Conservation (phyloP, 2,329 filamentous ascomycete genomes). For the Lomentospora prolificans region DNA sequence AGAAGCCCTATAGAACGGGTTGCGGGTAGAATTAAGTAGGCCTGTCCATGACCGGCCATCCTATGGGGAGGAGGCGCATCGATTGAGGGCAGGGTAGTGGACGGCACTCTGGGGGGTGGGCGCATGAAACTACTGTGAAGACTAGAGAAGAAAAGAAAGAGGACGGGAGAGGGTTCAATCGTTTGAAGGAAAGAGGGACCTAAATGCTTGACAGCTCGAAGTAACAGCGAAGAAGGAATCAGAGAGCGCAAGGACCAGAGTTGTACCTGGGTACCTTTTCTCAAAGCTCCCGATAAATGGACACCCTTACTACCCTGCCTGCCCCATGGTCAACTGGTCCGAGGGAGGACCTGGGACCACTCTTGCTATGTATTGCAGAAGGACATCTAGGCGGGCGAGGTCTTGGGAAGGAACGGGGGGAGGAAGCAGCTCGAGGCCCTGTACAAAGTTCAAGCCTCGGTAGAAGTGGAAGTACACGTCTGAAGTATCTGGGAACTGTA, state of each 20-base stretch:
- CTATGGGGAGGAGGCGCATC: background rate
- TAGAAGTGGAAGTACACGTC: background rate
- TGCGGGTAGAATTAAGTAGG: background rate
- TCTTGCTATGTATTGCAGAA: background rate
- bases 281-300: background rate
- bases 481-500: background rate
- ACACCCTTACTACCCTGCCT: background rate
- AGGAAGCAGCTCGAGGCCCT: background rate
- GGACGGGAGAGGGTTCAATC: background rate
- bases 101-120: background rate
- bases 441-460: background rate
- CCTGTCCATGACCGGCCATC: background rate
- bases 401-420: background rate
- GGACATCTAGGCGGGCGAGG: background rate
- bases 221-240: background rate
- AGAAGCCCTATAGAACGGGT: conserved; percentile 1
- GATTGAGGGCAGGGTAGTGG: background rate
- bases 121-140: background rate
- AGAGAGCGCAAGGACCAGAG: background rate
- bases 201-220: background rate
- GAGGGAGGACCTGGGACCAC: background rate
- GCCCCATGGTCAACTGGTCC: background rate
- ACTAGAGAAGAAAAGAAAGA: background rate
- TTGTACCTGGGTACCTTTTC: background rate
- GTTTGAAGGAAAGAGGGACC: background rate